phyloP scores from a whole-genome alignment of 192 early-diverging fungal genomes.

The Lobulomyces angularis region DNA sequence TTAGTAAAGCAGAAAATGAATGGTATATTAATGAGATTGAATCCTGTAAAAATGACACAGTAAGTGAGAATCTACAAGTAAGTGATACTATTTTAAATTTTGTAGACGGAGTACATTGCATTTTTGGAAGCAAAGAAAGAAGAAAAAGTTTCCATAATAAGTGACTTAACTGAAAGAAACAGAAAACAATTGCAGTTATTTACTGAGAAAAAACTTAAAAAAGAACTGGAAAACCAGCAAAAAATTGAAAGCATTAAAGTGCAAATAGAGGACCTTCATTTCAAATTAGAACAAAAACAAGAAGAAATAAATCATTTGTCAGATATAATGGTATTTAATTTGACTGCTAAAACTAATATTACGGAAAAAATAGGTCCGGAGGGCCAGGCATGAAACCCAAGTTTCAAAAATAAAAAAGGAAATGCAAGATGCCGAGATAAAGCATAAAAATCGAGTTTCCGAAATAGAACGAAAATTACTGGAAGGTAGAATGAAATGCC shows the following conservation, averaged over 20 bases:
- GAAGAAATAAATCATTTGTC: constrained; percentile 27
- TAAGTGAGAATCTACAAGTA: constrained; percentile 5
- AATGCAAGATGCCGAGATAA: constrained; percentile 25
- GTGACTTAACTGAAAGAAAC: constrained; percentile 22
- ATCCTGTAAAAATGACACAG: constrained; percentile 28
- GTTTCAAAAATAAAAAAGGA: constrained; percentile 20
- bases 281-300: constrained; percentile 29
- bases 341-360: neutral
- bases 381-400: constrained; percentile 27
- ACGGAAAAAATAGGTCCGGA: constrained; percentile 11
- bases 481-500: constrained; percentile 35
- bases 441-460: constrained; percentile 17
- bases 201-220: constrained; percentile 6
- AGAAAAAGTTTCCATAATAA: constrained; percentile 31
- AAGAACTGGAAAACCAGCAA: constrained; percentile 19
- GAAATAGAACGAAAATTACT: constrained; percentile 28
- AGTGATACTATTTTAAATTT: neutral
- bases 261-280: constrained; percentile 17
- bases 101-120: constrained; percentile 34
- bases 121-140: constrained; percentile 32
- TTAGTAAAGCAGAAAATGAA: constrained; percentile 37
- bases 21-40: constrained; percentile 42
- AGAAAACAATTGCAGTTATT: constrained; percentile 24
- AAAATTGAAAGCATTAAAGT: constrained; percentile 26
- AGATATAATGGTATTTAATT: constrained; percentile 20